phyloP scores from a whole-genome alignment of 116 monocot genomes.

The Zostera marina region DNA sequence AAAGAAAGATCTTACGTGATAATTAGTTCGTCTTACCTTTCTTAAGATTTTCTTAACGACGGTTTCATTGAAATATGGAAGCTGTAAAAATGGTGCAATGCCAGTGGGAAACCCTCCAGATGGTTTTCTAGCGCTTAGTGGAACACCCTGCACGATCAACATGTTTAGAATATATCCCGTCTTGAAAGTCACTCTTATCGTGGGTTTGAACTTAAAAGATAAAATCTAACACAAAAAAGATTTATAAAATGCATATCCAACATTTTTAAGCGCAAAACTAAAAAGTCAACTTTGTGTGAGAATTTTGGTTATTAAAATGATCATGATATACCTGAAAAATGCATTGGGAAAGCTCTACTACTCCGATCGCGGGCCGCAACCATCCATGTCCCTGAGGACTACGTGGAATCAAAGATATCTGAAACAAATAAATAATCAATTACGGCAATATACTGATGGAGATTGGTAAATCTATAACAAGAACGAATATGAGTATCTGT shows the following conservation, averaged over 20 bases:
- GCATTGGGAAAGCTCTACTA: slow-evolving; percentile 83
- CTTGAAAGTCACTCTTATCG: no score
- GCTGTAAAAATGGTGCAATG: slow-evolving; percentile 78
- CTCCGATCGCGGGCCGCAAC: slow-evolving; percentile 85
- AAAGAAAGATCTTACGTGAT: neutral
- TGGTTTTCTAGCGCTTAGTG: slow-evolving; percentile 74
- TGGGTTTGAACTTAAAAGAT: no score
- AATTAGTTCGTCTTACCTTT: slow-evolving; percentile 36
- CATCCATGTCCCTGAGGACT: slow-evolving; percentile 78
- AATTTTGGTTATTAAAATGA: neutral
- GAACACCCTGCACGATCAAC: slow-evolving; percentile 56
- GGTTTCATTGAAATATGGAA: slow-evolving; percentile 78
- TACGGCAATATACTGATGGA: no score
- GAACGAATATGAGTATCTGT: no score
- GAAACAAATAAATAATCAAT: slow-evolving; percentile 5
- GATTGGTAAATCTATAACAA: no score
- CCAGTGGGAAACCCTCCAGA: slow-evolving; percentile 59
- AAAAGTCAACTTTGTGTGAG: neutral
- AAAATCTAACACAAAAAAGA: no score
- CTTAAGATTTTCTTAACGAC: slow-evolving; percentile 59
- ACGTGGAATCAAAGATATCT: slow-evolving; percentile 79
- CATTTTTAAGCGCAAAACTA: neutral
- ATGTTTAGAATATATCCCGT: neutral
- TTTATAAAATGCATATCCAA: slow-evolving; percentile 51
- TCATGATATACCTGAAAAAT: slow-evolving; percentile 56